Conservation (phyloP, 1,284 basidiomycete genomes). For the Austroboletus niveus region DNA sequence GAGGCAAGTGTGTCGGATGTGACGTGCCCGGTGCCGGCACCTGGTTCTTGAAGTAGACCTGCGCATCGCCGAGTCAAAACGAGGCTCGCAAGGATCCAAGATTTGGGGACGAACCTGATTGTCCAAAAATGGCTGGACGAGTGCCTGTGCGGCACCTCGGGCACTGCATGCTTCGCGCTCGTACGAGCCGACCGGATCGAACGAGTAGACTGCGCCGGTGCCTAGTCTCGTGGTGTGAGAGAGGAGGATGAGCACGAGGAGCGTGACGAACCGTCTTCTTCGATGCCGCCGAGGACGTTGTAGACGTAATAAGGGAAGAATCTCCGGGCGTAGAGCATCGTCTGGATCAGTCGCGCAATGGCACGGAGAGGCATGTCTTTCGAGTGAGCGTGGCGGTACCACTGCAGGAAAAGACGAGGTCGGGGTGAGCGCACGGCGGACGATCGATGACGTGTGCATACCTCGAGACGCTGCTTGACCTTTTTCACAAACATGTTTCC, state of each 20-base stretch:
- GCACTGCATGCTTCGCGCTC: constrained; percentile 94
- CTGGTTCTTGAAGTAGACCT: constrained; percentile 99
- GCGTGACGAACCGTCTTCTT: constrained; percentile 79
- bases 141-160: constrained; percentile 85
- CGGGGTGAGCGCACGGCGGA: constrained; percentile 1
- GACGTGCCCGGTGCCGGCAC: constrained; percentile 59
- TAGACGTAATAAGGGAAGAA: constrained; percentile 98
- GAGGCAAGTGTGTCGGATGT: constrained; percentile 79
- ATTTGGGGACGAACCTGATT: constrained; percentile 76
- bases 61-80: constrained; percentile 7
- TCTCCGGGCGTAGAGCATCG: constrained; percentile 90
- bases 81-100: constrained; percentile 32
- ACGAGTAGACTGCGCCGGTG: constrained; percentile 93
- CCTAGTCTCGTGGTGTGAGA: constrained; percentile 45
- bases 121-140: constrained; percentile 95
- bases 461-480: constrained; percentile 90
- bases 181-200: constrained; percentile 94
- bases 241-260: constrained; percentile 4
- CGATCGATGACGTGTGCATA: constrained; percentile 35
- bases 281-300: constrained; percentile 92
- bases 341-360: constrained; percentile 92
- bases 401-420: constrained; percentile 46
- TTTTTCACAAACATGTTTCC: constrained; percentile 95
- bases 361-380: constrained; percentile 92
- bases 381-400: constrained; percentile 92